phyloP scores from a whole-genome alignment of 169 alveolate species.

The Eimeria praecox region DNA sequence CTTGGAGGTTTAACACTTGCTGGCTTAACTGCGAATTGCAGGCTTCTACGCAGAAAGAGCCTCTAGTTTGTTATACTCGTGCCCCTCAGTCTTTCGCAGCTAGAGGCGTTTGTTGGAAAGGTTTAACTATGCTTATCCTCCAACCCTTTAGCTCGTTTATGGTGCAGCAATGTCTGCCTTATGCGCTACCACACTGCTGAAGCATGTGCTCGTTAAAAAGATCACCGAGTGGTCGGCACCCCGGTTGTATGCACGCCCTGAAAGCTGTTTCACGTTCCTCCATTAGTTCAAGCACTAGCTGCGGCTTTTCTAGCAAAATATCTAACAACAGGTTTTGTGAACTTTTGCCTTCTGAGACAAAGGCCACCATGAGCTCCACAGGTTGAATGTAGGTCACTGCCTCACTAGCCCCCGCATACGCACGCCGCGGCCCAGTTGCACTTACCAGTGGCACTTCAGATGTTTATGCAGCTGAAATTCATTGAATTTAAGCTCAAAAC shows the following conservation, averaged over 20 bases:
- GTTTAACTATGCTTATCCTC: background rate
- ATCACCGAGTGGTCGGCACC: background rate
- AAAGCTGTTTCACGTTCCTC: background rate
- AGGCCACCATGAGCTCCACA: background rate
- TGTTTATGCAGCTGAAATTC: background rate
- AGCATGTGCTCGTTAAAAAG: background rate
- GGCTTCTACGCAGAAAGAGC: background rate
- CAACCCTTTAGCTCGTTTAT: background rate
- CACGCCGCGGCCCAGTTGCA: background rate
- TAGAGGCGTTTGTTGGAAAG: background rate
- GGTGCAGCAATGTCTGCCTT: background rate
- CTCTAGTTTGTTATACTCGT: too few species aligned
- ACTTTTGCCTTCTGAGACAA: background rate
- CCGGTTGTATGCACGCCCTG: background rate
- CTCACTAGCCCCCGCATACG: background rate
- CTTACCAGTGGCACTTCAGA: background rate
- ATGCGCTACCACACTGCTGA: background rate
- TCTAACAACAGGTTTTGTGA: background rate
- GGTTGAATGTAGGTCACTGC: background rate
- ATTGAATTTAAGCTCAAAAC: background rate
- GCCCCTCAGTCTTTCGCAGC: background rate
- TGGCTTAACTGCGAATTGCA: background rate
- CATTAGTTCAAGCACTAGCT: background rate
- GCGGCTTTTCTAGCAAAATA: background rate
- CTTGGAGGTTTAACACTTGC: background rate